Conservation (phyloP, 2,329 filamentous ascomycete genomes). For the Cordyceps tenuipes region DNA sequence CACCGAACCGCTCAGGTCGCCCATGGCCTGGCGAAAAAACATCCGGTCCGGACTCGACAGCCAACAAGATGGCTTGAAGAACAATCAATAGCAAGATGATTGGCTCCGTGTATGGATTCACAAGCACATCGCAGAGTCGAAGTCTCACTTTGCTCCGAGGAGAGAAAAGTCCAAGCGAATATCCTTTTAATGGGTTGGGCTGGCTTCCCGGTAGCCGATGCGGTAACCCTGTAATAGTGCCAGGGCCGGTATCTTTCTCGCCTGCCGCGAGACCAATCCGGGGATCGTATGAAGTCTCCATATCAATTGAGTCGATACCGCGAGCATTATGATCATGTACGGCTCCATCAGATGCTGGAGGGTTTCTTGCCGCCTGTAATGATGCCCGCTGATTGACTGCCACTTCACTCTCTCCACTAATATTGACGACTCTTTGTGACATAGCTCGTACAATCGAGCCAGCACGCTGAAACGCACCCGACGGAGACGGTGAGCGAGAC, state of each 20-base stretch:
- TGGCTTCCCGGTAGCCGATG: conserved; percentile 14
- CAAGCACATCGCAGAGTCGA: conserved; percentile 71
- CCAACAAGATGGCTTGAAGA: conserved; percentile 77
- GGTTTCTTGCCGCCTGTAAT: conserved; percentile 41
- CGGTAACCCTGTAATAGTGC: conserved; percentile 15
- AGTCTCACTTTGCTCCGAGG: conserved; percentile 67
- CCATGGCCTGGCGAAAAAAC: conserved; percentile 57
- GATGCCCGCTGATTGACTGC: conserved; percentile 63
- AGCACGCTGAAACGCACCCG: conserved; percentile 58
- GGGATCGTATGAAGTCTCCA: conserved; percentile 44
- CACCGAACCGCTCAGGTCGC: conserved; percentile 58
- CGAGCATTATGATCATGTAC: conserved; percentile 18
- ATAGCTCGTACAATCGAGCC: conserved; percentile 74
- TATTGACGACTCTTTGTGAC: conserved; percentile 95
- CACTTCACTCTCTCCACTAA: conserved; percentile 81
- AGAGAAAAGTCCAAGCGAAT: conserved; percentile 75
- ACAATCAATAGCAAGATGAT: conserved; percentile 81
- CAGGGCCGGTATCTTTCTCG: conserved; percentile 34
- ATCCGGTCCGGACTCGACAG: conserved; percentile 68
- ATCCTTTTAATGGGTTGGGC: conserved; percentile 74
- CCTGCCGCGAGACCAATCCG: conserved; percentile 34
- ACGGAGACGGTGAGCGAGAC: conserved; percentile 55
- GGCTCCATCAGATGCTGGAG: conserved; percentile 32
- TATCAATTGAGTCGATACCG: conserved; percentile 26
- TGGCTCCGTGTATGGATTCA: conserved; percentile 81